Percentiles rank a stretch among this genome's conserved stretches.
phyloP scores from a whole-genome alignment of 768 basidiomycete species.

The Auricularia auricula-judae region DNA sequence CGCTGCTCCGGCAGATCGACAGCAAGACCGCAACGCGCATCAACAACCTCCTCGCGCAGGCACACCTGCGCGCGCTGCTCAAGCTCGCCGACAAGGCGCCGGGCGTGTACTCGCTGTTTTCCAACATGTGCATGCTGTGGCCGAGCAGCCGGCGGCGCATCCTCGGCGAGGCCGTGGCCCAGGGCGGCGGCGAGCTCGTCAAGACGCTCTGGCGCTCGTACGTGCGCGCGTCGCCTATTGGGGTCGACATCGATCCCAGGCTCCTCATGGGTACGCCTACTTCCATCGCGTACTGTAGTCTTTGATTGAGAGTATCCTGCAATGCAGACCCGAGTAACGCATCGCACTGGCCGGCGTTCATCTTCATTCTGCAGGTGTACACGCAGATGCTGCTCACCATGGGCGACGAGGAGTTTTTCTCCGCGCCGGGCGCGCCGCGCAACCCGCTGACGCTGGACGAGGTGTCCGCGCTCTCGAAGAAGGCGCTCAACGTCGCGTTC shows the following conservation, averaged over 20 bases:
- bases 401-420: slow-evolving; percentile 96
- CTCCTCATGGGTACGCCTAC: neutral
- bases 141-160: slow-evolving; percentile 46
- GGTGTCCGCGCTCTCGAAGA: slow-evolving; percentile 58
- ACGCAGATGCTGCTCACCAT: slow-evolving; percentile 77
- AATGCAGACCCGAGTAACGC: slow-evolving; percentile 33
- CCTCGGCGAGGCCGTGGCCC: slow-evolving; percentile 41
- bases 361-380: slow-evolving; percentile 76
- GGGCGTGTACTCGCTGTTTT: slow-evolving; percentile 35
- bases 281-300: neutral
- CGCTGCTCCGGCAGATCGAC: slow-evolving; percentile 22
- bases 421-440: slow-evolving; percentile 28
- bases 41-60: slow-evolving; percentile 37
- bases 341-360: slow-evolving; percentile 51
- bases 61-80: slow-evolving; percentile 16
- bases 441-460: slow-evolving; percentile 83
- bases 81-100: slow-evolving; percentile 33
- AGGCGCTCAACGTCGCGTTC: slow-evolving; percentile 78
- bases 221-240: slow-evolving; percentile 51
- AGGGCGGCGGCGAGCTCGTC: slow-evolving; percentile 53
- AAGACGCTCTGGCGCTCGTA: slow-evolving; percentile 58
- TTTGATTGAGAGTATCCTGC: too few relatives aligned
- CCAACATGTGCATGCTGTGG: slow-evolving; percentile 50
- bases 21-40: slow-evolving; percentile 53
- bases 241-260: slow-evolving; percentile 37